These are phyloP conservation scores for Fraxinus excelsior DNA, from an alignment of 257 asterid species.

Conservation along the genomic window DNA sequence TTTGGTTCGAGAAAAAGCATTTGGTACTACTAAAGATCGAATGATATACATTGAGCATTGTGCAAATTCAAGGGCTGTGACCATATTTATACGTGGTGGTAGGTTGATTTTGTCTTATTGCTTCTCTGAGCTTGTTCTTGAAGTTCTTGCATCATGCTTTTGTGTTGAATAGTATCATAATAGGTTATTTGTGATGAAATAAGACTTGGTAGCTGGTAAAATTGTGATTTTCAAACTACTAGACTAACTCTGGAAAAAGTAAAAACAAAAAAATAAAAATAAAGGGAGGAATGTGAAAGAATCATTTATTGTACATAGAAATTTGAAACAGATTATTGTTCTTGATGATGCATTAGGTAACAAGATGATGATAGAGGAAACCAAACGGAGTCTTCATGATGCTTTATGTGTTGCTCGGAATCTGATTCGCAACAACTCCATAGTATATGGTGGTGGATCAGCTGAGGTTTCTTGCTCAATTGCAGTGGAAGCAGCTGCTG, in stretches of 20 bases:
- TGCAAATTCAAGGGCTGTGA: constrained; percentile 97
- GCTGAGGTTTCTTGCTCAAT: constrained; percentile 92
- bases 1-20: constrained; percentile 89
- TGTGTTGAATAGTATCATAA: background rate
- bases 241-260: background rate
- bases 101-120: constrained; percentile 34
- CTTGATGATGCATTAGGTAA: constrained; percentile 55
- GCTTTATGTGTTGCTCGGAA: constrained; percentile 94
- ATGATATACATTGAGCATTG: constrained; percentile 99
- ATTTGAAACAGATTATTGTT: constrained; percentile 14
- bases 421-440: constrained; percentile 90
- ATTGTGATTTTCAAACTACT: background rate
- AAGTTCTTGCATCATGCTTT: background rate
- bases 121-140: background rate
- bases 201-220: background rate
- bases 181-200: background rate
- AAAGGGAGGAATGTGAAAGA: background rate
- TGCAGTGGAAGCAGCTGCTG: constrained; percentile 97
- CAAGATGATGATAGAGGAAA: constrained; percentile 98
- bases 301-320: background rate
- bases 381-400: constrained; percentile 94
- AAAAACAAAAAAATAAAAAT: background rate
- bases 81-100: constrained; percentile 98
- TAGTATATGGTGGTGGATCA: constrained; percentile 98
- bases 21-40: constrained; percentile 94